Evolutionary conservation across 257 asterid species (phyloP).

Genomic region (Asclepias syriaca): DNA sequence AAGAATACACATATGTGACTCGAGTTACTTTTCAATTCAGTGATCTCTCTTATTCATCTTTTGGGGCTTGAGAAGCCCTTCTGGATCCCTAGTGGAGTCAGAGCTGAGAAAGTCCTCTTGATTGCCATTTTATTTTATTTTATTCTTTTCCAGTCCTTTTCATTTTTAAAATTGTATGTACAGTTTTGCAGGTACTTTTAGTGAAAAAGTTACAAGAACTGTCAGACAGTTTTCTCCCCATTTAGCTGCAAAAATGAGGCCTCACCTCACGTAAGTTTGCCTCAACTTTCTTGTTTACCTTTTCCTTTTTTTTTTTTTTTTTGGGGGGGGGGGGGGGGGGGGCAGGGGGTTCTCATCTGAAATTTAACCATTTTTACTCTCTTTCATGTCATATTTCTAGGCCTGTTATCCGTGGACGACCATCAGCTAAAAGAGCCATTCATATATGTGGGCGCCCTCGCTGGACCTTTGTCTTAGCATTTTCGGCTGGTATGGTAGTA

Average conservation of each 20-base stretch:
- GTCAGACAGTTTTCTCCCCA: slow-evolving; percentile 93
- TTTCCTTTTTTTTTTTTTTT: too few relatives aligned
- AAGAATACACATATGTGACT: neutral
- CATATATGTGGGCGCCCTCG: slow-evolving; percentile 92
- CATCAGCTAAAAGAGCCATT: slow-evolving; percentile 77
- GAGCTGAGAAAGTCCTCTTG: neutral
- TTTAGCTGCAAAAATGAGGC: slow-evolving; percentile 98
- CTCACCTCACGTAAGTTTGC: slow-evolving; percentile 71
- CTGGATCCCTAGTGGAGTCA: neutral
- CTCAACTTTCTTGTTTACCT: neutral
- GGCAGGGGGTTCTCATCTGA: neutral
- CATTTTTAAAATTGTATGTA: slow-evolving; percentile 27
- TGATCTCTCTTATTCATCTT: neutral
- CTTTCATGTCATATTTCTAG: slow-evolving; percentile 35
- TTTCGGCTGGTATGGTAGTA: slow-evolving; percentile 43
- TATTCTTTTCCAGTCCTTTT: slow-evolving; percentile 9
- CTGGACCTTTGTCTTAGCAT: slow-evolving; percentile 70
- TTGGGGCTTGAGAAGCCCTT: neutral
- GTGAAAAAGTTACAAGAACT: slow-evolving; percentile 87
- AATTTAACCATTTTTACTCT: slow-evolving; percentile 13
- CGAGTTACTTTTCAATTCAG: neutral
- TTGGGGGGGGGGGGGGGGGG: too few relatives aligned
- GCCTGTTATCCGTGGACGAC: slow-evolving; percentile 98
- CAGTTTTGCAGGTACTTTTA: slow-evolving; percentile 94
- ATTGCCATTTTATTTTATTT: neutral